Evolutionary conservation across 2,329 filamentous ascomycete species (phyloP).

Genomic region (Talaromyces rugulosus): DNA sequence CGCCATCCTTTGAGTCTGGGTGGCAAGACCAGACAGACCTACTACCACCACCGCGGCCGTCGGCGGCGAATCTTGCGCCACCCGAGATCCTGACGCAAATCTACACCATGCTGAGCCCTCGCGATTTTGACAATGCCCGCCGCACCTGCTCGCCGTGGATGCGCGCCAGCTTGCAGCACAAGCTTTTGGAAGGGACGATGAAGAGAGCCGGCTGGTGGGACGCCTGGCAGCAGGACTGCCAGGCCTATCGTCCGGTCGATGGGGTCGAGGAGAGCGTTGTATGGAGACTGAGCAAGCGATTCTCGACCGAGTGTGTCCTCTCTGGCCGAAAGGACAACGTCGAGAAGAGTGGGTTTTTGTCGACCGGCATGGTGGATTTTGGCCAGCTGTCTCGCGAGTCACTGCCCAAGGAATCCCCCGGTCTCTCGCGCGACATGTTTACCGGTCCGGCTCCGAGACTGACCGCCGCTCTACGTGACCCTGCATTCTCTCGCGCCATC

Average conservation of each 20-base stretch:
- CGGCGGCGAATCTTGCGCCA: constrained; percentile 37
- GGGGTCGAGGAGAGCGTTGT: constrained; percentile 34
- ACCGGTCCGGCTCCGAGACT: constrained; percentile 10
- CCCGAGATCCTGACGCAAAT: constrained; percentile 49
- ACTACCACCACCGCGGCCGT: constrained; percentile 12
- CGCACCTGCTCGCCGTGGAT: constrained; percentile 60
- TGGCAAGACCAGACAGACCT: constrained; percentile 1
- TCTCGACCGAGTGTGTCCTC: constrained; percentile 50
- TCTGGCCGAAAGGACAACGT: constrained; percentile 29
- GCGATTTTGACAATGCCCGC: constrained; percentile 58
- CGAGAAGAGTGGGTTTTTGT: constrained; percentile 32
- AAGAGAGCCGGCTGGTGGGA: constrained; percentile 54
- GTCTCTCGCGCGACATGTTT: constrained; percentile 13
- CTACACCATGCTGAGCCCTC: constrained; percentile 41
- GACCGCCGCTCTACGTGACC: constrained; percentile 23
- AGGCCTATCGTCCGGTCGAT: constrained; percentile 23
- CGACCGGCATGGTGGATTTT: constrained; percentile 30
- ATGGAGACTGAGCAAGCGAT: constrained; percentile 41
- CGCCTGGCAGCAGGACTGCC: constrained; percentile 30
- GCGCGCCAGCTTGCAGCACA: constrained; percentile 50
- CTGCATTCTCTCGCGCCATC: constrained; percentile 19
- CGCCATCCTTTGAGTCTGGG: constrained; percentile 4
- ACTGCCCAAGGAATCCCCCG: constrained; percentile 14
- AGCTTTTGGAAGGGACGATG: constrained; percentile 51
- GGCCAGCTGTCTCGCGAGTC: constrained; percentile 19